Evolutionary conservation across 2,329 filamentous ascomycete genomes (phyloP), one percentile per base, ranked within the genome.

Genomic region (Fusarium sp.): DNA sequence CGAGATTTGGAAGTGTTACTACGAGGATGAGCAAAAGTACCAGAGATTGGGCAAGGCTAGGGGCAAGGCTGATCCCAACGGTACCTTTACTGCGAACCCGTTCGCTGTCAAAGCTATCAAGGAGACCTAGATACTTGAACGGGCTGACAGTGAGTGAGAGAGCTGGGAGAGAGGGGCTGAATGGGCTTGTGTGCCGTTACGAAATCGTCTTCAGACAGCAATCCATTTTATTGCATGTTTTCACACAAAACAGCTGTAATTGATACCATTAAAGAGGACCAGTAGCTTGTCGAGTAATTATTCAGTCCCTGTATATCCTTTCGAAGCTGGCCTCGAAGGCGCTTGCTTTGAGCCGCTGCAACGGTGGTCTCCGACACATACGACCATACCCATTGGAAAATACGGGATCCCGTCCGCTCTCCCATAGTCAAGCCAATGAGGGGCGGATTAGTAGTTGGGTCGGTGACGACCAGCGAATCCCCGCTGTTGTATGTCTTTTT

Each of bases 61-160:
- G 38, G 72, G 73, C 54, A 69, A 52, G 22, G 79, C 78, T 40
- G 82, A 84, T 73, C 82, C 82, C 0, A 68, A 83, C n/a, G 80
- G 81, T 1, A 77, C 77, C 0, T 84, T 84, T 31, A 83, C 81
- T 1, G 77, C 82, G 1, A 84, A 83, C 65, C 76, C 81, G 0
- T 84, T 84, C 13, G 20, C 52, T 16, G 52, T 25, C 52, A 56
- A 56, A 20, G 31, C 11, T 25, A 25, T 45, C 4, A 45, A 45
- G 20, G 11, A 25, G 40, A 7, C 40, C 4, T 22, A 22, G 40
- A 16, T 22, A 16, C 40, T 40, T 20, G 5, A 6, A 6, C 5
- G 9, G 18, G 6, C 18, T 22, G 13, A 7, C 14, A 4, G 6
- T 4, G 13, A 7, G 13, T 6, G 13, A 45, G 20, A 14, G 13